These are phyloP conservation scores for Ogataea hybrid DNA, from an alignment of 1,139 yeast genomes.

Conservation along the genomic window DNA sequence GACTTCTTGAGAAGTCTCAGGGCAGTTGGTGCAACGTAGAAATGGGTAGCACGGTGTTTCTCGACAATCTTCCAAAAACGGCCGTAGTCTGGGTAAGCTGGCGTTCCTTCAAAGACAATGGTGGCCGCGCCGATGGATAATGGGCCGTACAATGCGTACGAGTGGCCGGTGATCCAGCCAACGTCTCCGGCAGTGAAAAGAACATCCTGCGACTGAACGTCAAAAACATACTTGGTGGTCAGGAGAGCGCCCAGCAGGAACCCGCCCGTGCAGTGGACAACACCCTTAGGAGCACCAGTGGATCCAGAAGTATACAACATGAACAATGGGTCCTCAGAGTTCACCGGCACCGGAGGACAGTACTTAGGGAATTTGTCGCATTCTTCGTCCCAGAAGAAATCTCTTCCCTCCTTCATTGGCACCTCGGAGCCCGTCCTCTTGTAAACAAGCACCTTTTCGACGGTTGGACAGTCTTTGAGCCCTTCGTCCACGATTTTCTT, in stretches of 20 bases:
- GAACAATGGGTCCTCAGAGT: conserved; percentile 91
- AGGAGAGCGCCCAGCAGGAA: conserved; percentile 92
- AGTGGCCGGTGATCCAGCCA: conserved; percentile 99
- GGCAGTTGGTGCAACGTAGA: conserved; percentile 98
- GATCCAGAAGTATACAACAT: conserved; percentile 95
- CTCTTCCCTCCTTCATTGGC: conserved; percentile 78
- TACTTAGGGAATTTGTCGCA: conserved; percentile 78
- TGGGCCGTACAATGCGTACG: conserved; percentile 95
- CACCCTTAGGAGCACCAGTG: conserved; percentile 98
- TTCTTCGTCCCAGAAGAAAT: conserved; percentile 92
- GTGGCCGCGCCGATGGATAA: conserved; percentile 86
- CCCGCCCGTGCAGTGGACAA: conserved; percentile 93
- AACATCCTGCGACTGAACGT: conserved; percentile 83
- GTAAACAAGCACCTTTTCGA: conserved; percentile 80
- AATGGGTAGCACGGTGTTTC: conserved; percentile 91
- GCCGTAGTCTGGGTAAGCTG: conserved; percentile 95
- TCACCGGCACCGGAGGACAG: conserved; percentile 83
- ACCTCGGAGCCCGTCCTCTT: conserved; percentile 79
- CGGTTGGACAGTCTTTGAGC: conserved; percentile 70
- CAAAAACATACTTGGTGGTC: conserved; percentile 92
- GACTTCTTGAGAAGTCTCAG: conserved; percentile 92
- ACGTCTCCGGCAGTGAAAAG: conserved; percentile 98
- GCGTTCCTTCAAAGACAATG: conserved; percentile 94
- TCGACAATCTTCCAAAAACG: conserved; percentile 97
- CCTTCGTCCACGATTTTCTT: conserved; percentile 96